phyloP scores from a whole-genome alignment of 805 yeast species.

The Kodamaea restingae region DNA sequence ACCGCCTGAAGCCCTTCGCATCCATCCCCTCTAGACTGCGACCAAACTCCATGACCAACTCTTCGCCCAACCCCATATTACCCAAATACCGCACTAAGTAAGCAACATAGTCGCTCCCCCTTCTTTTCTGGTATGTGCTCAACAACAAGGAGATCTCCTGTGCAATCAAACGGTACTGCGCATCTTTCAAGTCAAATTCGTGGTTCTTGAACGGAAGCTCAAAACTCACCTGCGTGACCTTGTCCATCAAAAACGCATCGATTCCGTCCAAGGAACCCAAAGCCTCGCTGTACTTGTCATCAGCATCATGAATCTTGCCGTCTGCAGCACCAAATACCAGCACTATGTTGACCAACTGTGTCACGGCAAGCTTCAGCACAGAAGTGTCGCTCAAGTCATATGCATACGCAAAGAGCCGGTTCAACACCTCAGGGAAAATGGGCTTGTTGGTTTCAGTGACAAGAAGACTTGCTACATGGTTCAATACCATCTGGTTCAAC shows the following conservation, averaged over 20 bases:
- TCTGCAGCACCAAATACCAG: constrained; percentile 54
- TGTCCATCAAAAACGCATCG: constrained; percentile 64
- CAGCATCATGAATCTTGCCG: constrained; percentile 52
- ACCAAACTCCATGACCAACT: constrained; percentile 58
- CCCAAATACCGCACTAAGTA: constrained; percentile 54
- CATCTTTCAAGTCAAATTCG: constrained; percentile 67
- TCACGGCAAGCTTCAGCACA: constrained; percentile 64
- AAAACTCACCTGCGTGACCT: constrained; percentile 62
- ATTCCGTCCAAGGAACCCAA: constrained; percentile 63
- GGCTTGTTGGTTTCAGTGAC: constrained; percentile 62
- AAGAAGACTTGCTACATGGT: constrained; percentile 75
- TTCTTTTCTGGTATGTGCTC: constrained; percentile 50
- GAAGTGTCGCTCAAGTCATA: constrained; percentile 59
- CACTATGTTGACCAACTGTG: constrained; percentile 61
- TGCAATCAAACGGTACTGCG: constrained; percentile 69
- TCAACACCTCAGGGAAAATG: constrained; percentile 57
- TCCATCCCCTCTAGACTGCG: constrained; percentile 52
- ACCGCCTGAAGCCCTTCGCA: constrained; percentile 66
- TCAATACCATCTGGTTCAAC: constrained; percentile 65
- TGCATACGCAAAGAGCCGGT: constrained; percentile 62
- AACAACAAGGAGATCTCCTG: constrained; percentile 71
- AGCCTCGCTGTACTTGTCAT: constrained; percentile 48
- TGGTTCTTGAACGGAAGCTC: constrained; percentile 75
- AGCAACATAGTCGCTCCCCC: constrained; percentile 41
- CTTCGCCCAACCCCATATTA: constrained; percentile 52